Conservation (phyloP, 2,329 filamentous ascomycete genomes). For the Chrysosporium keratinophilum region DNA sequence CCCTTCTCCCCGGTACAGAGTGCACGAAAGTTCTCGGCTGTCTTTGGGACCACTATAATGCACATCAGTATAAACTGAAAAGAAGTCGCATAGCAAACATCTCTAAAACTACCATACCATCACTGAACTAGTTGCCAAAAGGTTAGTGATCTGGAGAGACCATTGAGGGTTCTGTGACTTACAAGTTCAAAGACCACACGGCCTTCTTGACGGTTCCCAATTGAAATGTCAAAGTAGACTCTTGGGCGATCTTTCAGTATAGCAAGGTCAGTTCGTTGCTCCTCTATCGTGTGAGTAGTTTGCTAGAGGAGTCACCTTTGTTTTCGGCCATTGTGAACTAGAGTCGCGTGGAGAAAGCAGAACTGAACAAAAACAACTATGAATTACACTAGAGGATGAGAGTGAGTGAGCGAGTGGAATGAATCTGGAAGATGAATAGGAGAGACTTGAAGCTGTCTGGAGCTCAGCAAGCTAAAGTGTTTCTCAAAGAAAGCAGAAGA, state of each 20-base stretch:
- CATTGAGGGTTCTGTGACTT: conserved; percentile 24
- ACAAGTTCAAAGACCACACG: conserved; percentile 80
- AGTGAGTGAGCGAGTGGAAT: background rate
- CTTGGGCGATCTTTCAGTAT: conserved; percentile 52
- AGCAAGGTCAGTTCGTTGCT: background rate
- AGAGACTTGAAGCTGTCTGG: background rate
- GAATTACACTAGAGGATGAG: background rate
- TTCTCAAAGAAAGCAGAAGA: background rate
- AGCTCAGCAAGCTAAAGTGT: conserved; percentile 2
- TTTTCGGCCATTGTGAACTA: conserved; percentile 28
- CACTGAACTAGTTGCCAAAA: conserved; percentile 34
- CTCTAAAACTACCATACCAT: conserved; percentile 30
- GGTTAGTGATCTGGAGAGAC: background rate
- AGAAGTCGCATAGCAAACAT: background rate
- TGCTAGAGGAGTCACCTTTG: conserved; percentile 21
- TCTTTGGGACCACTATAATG: conserved; percentile 60
- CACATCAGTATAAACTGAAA: background rate
- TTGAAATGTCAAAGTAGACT: conserved; percentile 87
- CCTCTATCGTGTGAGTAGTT: background rate
- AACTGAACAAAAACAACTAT: background rate
- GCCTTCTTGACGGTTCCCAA: conserved; percentile 62
- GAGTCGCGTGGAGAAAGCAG: background rate
- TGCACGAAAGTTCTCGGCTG: conserved; percentile 70
- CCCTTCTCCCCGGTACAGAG: conserved; percentile 74
- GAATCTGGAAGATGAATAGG: background rate